Base-by-base conservation (phyloP, 2,329 filamentous ascomycete genomes). In the Calcarisporium arbuscula region DNA sequence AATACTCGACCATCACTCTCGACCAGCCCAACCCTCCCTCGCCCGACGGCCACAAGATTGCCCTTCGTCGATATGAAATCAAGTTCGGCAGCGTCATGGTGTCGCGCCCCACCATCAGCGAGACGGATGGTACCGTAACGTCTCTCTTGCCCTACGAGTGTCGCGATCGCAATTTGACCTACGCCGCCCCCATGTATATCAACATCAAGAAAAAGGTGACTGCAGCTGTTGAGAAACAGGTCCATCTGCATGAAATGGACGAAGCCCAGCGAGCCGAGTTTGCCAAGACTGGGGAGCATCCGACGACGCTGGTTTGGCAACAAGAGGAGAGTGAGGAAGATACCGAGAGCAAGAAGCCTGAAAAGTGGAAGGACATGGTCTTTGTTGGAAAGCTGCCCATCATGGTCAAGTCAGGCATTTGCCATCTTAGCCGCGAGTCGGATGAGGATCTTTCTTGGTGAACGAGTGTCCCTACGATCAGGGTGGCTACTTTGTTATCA, bases 381-480 rank as follows among this genome's bases (percentile, higher is more conserved):
- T 96, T 94, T 58, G 87, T 96, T 43, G 92, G 92, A 48, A 94
- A 94, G 58, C 74, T 98, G 50, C 92, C 92, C 4, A 88, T 96
- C 55, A 98, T 98, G 92, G 74, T 98, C 50, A 95, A 95, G 66
- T 95, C 89, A 19, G 86, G 90, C 61, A 92, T 94, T 50, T 98
- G 92, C 61, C 86, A 94, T 46, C 64, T 98, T 47, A 84, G 84
- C 48, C 81, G 83, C 47, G 77, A 94, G 54, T 77, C 78, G 31
- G 90, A 96, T 45, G 82, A 92, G 34, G 82, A 85, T 32, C 72
- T 98, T 96, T 94, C 57, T 73, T 85, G 30, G 81, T 94, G 60
- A 95, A 95, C 55, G 92, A 98, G 63, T 98, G 92, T 48, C 92
- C 92, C 1, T 98, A 95, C 60, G 92, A 98, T 54, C 92, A 95